Percentiles rank a stretch among this genome's conserved stretches.
These are phyloP conservation scores for Candida cerambycidarum DNA, from an alignment of 805 yeast species.

Conservation along the genomic window DNA sequence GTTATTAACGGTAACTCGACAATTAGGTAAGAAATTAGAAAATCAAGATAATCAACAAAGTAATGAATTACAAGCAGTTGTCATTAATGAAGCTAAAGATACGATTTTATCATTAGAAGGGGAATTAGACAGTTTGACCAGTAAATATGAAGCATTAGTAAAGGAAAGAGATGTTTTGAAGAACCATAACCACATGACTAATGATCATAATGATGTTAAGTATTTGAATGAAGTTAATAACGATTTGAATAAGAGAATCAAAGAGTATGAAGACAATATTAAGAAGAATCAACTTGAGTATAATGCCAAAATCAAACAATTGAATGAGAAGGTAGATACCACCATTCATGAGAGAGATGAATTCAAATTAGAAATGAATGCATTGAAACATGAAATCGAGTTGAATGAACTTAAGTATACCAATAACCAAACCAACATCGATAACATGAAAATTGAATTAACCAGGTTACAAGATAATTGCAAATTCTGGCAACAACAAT, in stretches of 20 bases:
- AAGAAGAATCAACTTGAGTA: constrained; percentile 37
- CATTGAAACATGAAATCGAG: constrained; percentile 18
- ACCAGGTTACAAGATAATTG: constrained; percentile 28
- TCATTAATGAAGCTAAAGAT: constrained; percentile 63
- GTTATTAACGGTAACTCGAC: constrained; percentile 64
- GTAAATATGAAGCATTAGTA: constrained; percentile 51
- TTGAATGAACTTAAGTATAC: constrained; percentile 39
- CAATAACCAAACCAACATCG: constrained; percentile 43
- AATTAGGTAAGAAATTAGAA: constrained; percentile 71
- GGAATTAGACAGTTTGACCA: constrained; percentile 51
- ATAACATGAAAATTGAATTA: constrained; percentile 28
- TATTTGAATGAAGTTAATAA: constrained; percentile 25
- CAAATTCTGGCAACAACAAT: constrained; percentile 41
- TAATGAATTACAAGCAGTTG: constrained; percentile 44
- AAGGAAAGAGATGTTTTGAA: constrained; percentile 73
- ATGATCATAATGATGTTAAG: constrained; percentile 16
- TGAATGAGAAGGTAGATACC: constrained; percentile 54
- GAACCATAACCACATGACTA: constrained; percentile 31
- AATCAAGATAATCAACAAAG: constrained; percentile 49
- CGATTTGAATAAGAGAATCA: constrained; percentile 33
- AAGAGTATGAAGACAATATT: constrained; percentile 39
- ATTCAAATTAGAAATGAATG: constrained; percentile 18
- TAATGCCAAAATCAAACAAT: constrained; percentile 42
- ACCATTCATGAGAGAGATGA: constrained; percentile 53
- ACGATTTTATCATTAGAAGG: constrained; percentile 65